Evolutionary conservation across 495 filamentous ascomycete species (phyloP), one percentile per base, ranked within the genome.

Genomic region (Aspergillus taichungensis): DNA sequence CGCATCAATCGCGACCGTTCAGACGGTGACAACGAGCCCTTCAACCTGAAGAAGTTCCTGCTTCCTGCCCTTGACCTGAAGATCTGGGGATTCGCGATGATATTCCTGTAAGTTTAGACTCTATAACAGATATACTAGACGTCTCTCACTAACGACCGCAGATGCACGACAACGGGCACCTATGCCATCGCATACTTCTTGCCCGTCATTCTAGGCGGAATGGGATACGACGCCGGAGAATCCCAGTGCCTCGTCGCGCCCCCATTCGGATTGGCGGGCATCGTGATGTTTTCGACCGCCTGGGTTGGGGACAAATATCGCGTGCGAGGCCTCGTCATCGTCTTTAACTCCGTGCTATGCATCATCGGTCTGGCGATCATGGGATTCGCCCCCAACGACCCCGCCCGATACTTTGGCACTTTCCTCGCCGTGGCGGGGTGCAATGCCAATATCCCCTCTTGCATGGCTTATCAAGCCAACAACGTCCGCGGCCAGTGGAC

Each of bases 151-250:
- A 31, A 44, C 41, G 14, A 8, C 18, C 34, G 12, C 41, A 63
- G 64, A 60, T 74, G 66, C 57, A 66, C 69, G 13, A 79, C 78
- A 6, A 81, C 78, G 12, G 68, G 76, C 47, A 69, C 76, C 14
- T 83, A 84, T 54, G 74, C 79, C 9, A 77, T 83, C 33, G 77
- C 79, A 32, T 84, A 81, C 64, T 84, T 84, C 65, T 60, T 85
- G 11, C 81, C 82, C 24, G 73, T 82, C 52, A 84, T 84, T 56
- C 73, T 84, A 5, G 52, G 57, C 2, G 74, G 73, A 42, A 75
- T 86, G 72, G 72, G 73, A 29, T 86, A 80, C 66, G 59, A 49
- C 50, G 60, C 76, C 32, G 79, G 62, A 9, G 59, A 57, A 12
- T 50, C 80, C 0, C 79, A 84, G 62, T 84, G 80, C 55, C 69